Evolutionary conservation across 805 yeast genomes (phyloP).

Genomic region (Saccharomycopsis fermentans): DNA sequence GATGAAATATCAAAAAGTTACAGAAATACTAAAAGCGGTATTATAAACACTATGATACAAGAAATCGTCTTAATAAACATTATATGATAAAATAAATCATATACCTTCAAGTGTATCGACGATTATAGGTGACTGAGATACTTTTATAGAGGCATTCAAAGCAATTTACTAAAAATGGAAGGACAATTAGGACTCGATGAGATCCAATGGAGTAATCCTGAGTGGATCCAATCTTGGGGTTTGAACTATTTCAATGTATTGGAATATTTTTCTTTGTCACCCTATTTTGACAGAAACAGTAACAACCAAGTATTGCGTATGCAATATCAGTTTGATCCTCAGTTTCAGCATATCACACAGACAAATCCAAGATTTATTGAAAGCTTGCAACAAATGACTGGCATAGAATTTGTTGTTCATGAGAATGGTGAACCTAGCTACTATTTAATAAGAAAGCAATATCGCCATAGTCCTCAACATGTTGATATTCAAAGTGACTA

Average conservation of each 20-base stretch:
- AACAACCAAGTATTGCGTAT: constrained; percentile 90
- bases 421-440: constrained; percentile 79
- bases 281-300: constrained; percentile 88
- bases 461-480: constrained; percentile 38
- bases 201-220: constrained; percentile 95
- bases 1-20: too few species aligned
- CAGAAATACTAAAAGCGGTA: too few species aligned
- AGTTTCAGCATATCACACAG: constrained; percentile 28
- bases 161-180: constrained; percentile 1
- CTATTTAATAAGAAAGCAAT: constrained; percentile 84
- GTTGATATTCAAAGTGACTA: constrained; percentile 59
- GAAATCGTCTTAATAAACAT: too few species aligned
- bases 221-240: constrained; percentile 89
- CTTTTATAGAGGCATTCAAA: too few species aligned
- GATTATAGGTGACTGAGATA: too few species aligned
- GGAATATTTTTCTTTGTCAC: constrained; percentile 88
- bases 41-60: too few species aligned
- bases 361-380: constrained; percentile 34
- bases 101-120: too few species aligned
- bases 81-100: too few species aligned
- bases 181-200: constrained; percentile 50
- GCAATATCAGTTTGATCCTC: constrained; percentile 80
- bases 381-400: constrained; percentile 69
- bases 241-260: constrained; percentile 81
- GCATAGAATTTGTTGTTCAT: constrained; percentile 73